These are phyloP conservation scores for Botrytis tulipae DNA, from an alignment of 2,329 filamentous ascomycete species.

Conservation along the genomic window DNA sequence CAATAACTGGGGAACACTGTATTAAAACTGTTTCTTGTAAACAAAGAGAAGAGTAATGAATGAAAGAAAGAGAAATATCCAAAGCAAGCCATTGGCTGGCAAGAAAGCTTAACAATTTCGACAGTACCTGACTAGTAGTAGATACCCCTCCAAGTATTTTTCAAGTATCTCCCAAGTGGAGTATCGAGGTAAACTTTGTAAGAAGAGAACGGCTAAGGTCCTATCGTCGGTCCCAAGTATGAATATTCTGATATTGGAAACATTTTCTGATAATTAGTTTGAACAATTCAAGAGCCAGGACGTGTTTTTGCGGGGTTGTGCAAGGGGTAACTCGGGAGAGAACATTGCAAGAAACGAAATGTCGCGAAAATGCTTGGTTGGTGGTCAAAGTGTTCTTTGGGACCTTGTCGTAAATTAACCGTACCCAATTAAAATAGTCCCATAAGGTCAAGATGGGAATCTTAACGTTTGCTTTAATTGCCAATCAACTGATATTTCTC, in stretches of 20 bases:
- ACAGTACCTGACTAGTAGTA: background rate
- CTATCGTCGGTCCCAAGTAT: slow-evolving; percentile 11
- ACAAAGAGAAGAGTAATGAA: background rate
- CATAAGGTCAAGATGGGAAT: background rate
- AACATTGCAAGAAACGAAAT: slow-evolving; percentile 1
- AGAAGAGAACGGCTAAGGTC: slow-evolving; percentile 1
- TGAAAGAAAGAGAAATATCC: background rate
- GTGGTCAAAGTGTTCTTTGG: slow-evolving; percentile 10
- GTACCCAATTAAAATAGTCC: slow-evolving; percentile 1
- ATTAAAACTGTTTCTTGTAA: slow-evolving; percentile 11
- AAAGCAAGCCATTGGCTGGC: slow-evolving; percentile 11
- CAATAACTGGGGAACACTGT: slow-evolving; percentile 2
- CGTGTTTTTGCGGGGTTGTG: slow-evolving; percentile 14
- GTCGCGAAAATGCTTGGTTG: slow-evolving; percentile 7
- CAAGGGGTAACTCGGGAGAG: background rate
- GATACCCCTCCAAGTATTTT: background rate
- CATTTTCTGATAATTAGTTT: background rate
- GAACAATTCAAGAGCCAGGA: background rate
- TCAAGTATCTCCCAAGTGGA: background rate
- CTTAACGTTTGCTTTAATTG: background rate
- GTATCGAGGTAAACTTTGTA: background rate
- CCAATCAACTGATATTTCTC: background rate
- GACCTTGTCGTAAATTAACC: background rate
- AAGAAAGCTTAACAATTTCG: background rate
- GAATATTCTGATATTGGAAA: slow-evolving; percentile 16